Evolutionary conservation across 2,329 filamentous ascomycete genomes (phyloP).

Genomic region (Lasiodiplodia gonubiensis): DNA sequence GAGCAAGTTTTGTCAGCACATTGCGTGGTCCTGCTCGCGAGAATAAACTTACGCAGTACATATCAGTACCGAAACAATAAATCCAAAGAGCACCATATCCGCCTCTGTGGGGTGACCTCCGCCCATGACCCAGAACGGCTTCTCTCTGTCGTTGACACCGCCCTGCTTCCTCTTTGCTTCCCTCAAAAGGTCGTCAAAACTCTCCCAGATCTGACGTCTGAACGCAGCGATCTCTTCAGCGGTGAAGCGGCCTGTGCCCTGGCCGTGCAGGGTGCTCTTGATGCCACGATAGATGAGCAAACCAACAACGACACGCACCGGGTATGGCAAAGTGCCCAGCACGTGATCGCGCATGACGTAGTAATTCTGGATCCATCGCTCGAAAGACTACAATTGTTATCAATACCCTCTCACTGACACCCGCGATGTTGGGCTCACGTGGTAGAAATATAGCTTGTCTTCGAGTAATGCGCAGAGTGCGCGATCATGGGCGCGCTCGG

Average conservation of each 20-base stretch:
- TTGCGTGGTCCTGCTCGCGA: background rate
- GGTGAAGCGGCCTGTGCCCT: slow-evolving; percentile 61
- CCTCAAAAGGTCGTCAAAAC: slow-evolving; percentile 54
- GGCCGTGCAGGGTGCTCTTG: slow-evolving; percentile 57
- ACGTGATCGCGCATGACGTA: slow-evolving; percentile 61
- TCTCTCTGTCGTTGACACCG: slow-evolving; percentile 25
- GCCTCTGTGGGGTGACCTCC: slow-evolving; percentile 61
- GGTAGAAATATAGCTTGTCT: slow-evolving; percentile 65
- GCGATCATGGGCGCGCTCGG: slow-evolving; percentile 56
- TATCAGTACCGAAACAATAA: slow-evolving; percentile 59
- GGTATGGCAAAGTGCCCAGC: slow-evolving; percentile 58
- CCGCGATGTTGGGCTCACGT: slow-evolving; percentile 40
- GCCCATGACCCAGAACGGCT: slow-evolving; percentile 65
- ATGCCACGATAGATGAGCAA: slow-evolving; percentile 54
- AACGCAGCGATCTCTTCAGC: slow-evolving; percentile 56
- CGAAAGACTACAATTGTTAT: slow-evolving; percentile 46
- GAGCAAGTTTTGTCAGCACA: background rate
- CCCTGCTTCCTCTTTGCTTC: slow-evolving; percentile 42
- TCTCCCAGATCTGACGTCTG: slow-evolving; percentile 60
- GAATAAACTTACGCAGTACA: slow-evolving; percentile 58
- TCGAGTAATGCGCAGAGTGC: slow-evolving; percentile 62
- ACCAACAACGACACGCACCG: slow-evolving; percentile 59
- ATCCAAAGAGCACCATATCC: slow-evolving; percentile 64
- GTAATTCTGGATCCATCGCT: slow-evolving; percentile 67
- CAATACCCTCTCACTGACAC: background rate